Conservation (phyloP, 2,329 filamentous ascomycete species). For the Verticillium nonalfalfae region DNA sequence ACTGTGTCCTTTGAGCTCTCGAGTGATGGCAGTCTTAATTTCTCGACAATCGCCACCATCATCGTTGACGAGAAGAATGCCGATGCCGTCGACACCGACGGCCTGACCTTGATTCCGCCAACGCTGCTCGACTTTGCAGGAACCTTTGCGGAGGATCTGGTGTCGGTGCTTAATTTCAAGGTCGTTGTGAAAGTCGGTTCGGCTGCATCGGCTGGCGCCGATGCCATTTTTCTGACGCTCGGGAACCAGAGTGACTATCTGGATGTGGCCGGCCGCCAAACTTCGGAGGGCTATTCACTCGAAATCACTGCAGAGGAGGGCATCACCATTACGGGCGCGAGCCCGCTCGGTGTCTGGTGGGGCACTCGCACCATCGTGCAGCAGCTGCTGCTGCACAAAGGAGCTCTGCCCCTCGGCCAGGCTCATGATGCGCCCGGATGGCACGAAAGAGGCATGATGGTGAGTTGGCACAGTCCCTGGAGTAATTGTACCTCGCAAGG, state of each 20-base stretch:
- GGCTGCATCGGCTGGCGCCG: conserved; percentile 28
- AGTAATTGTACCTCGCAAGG: background rate
- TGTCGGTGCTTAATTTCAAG: conserved; percentile 26
- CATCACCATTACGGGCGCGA: conserved; percentile 31
- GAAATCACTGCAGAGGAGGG: conserved; percentile 15
- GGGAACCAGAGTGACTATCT: conserved; percentile 37
- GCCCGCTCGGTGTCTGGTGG: conserved; percentile 39
- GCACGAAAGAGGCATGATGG: conserved; percentile 35
- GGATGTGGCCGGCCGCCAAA: conserved; percentile 12
- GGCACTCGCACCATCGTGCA: conserved; percentile 38
- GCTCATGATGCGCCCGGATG: conserved; percentile 34
- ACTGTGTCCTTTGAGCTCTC: background rate
- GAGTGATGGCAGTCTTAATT: background rate
- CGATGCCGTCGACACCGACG: conserved; percentile 27
- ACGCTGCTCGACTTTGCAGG: conserved; percentile 40
- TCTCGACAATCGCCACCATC: background rate
- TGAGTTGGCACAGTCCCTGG: background rate
- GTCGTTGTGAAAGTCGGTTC: conserved; percentile 30
- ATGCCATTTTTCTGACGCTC: conserved; percentile 33
- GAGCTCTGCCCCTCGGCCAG: conserved; percentile 19
- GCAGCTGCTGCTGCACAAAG: conserved; percentile 24
- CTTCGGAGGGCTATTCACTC: conserved; percentile 44
- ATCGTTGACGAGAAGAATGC: background rate
- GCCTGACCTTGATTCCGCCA: conserved; percentile 45
- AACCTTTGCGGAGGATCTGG: conserved; percentile 37